Conservation (phyloP, 1,284 basidiomycete species). For the Cryptococcus deneoformans region DNA sequence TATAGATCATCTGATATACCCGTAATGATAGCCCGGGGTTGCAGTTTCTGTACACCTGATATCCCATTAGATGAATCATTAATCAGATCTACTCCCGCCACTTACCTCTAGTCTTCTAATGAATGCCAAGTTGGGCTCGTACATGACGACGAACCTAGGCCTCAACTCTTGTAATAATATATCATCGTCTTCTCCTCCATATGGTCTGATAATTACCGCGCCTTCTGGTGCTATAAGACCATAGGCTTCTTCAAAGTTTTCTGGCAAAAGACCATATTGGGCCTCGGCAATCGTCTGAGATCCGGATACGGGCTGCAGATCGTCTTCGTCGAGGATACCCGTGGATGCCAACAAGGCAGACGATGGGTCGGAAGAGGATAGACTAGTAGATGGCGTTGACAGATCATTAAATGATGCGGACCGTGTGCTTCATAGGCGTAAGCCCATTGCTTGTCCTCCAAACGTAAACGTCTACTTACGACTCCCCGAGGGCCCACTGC, state of each 20-base stretch:
- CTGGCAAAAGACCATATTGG: conserved; percentile 29
- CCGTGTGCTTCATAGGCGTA: not conserved
- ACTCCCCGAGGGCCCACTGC: conserved; percentile 37
- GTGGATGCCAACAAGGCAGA: conserved; percentile 23
- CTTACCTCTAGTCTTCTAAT: conserved; percentile 85
- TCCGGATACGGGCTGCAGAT: conserved; percentile 11
- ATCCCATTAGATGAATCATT: not conserved
- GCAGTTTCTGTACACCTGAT: conserved; percentile 78
- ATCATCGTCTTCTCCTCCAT: conserved; percentile 91
- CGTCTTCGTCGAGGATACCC: conserved; percentile 42
- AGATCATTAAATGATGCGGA: too few species aligned
- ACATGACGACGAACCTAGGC: conserved; percentile 92
- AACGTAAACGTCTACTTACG: conserved; percentile 11
- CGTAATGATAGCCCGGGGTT: conserved; percentile 76
- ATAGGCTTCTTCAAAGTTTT: conserved; percentile 73
- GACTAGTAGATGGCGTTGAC: not conserved
- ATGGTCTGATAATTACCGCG: conserved; percentile 80
- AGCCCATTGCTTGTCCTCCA: not conserved
- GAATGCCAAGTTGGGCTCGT: conserved; percentile 91
- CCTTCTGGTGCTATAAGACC: conserved; percentile 77
- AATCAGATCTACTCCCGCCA: not conserved
- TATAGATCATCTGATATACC: conserved; percentile 96
- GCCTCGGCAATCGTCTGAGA: not conserved
- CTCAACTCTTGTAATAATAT: conserved; percentile 79
- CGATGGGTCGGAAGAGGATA: conserved; percentile 10